Base-by-base conservation (phyloP, 306 rosid species). In the Rosa rugosa region DNA sequence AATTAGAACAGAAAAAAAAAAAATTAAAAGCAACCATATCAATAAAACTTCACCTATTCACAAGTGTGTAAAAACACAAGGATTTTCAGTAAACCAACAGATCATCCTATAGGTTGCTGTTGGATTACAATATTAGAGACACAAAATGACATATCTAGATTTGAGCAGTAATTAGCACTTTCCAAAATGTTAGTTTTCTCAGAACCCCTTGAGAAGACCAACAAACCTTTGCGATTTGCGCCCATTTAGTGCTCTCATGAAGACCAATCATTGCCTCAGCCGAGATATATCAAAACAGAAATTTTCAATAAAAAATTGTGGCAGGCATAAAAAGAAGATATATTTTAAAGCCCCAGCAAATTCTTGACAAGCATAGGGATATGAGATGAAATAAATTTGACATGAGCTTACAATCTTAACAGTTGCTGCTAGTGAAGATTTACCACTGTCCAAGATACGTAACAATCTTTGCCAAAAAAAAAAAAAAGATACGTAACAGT, bases 211-310 rank as follows among this genome's bases (percentile, higher is more conserved):
- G 62, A 71, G 75, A 77, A 75, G 82, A 81, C 72, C 18, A 80
- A 74, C 98, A 75, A 85, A 95, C 99, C 99, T 96, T 96, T 80
- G 93, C 89, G 75, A 93, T 96, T 64, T 91, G 93, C 11, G 94
- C 88, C 77, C 99, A 96, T 82, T 96, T 96, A 54, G 94, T 86
- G 89, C 97, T 93, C 87, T 96, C 99, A 22, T 87, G 98, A 73
- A 96, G 92, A 72, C 99, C 99, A 83, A 96, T 89, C 99, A 96
- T 91, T 69, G 98, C 13, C 84, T 93, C 98, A 60, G 94, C 96
- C 49, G 99, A 96, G 79, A 96, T 86, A 98, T 96, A 80, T 45
- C 36, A 79, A 70, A 82, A 73, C 46, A 69, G 77, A 76, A 68
- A 83, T 76, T 57, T 34, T 47, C 42, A 56, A 10, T 23, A 11